Evolutionary conservation across 495 filamentous ascomycete species (phyloP).

Genomic region (Lepidopterella palustris): DNA sequence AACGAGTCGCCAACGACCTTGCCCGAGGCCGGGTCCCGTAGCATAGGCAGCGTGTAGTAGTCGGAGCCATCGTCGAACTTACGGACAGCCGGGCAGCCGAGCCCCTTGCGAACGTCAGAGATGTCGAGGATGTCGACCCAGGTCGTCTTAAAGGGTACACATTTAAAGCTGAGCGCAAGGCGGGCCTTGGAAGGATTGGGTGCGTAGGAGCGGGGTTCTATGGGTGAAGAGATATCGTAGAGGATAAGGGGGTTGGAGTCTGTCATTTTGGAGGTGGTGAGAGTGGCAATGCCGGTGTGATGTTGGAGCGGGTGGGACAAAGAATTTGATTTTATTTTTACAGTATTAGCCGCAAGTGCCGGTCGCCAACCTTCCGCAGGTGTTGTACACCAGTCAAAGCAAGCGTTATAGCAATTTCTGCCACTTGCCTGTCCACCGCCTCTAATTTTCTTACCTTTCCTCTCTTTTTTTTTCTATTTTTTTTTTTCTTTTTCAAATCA

Average conservation of each 20-base stretch:
- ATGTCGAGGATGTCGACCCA: constrained; percentile 51
- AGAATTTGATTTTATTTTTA: no score
- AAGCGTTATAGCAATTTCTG: no score
- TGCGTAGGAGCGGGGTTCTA: constrained; percentile 37
- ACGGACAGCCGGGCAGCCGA: constrained; percentile 44
- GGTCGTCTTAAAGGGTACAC: constrained; percentile 43
- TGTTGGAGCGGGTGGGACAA: no score
- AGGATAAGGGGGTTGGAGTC: constrained; percentile 37
- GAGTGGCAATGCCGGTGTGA: no score
- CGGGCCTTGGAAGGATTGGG: constrained; percentile 59
- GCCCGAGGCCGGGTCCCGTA: constrained; percentile 44
- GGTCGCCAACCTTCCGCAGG: no score
- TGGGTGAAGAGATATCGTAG: constrained; percentile 52
- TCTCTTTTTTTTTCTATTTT: no score
- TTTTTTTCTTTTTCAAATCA: no score
- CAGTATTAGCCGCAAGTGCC: no score
- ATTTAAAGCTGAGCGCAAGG: constrained; percentile 56
- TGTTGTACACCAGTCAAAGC: no score
- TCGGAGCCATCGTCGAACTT: constrained; percentile 51
- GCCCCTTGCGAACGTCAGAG: constrained; percentile 38
- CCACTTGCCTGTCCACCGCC: no score
- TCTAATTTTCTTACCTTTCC: no score
- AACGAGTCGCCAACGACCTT: constrained; percentile 53
- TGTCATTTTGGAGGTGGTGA: constrained; percentile 29
- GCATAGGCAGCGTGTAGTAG: constrained; percentile 54